A percentile compares a stretch with the other conserved stretches of the same genome.
phyloP scores from a whole-genome alignment of 441 rosid species.

The Populus hybrid region DNA sequence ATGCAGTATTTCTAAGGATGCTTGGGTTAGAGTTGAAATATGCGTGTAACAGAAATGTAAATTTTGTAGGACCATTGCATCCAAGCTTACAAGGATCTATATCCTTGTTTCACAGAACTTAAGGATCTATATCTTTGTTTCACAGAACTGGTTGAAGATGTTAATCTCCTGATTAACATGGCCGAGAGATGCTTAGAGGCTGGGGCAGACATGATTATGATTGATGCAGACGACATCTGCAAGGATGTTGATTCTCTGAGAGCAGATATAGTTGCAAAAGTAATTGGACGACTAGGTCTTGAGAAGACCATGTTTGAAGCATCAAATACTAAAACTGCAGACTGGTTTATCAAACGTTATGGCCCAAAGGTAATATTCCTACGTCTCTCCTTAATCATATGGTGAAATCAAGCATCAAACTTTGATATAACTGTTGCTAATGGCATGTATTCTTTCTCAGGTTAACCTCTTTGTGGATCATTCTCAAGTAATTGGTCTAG shows the following conservation, averaged over 20 bases:
- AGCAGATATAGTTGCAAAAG: constrained; percentile 74
- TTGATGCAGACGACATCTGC: constrained; percentile 87
- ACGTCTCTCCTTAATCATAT: neutral
- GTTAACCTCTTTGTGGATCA: constrained; percentile 93
- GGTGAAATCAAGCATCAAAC: neutral
- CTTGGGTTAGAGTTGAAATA: neutral
- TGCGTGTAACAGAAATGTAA: neutral
- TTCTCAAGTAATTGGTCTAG: constrained; percentile 80
- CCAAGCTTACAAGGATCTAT: neutral
- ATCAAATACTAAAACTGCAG: constrained; percentile 58
- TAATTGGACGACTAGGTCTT: constrained; percentile 79
- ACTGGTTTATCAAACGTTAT: constrained; percentile 76
- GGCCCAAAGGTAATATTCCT: constrained; percentile 61
- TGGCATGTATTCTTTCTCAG: constrained; percentile 36
- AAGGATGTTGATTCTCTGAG: constrained; percentile 66
- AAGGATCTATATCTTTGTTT: neutral
- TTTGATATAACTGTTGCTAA: neutral
- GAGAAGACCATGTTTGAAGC: constrained; percentile 98
- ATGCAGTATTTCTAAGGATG: neutral
- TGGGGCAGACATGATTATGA: constrained; percentile 92
- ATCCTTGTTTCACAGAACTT: constrained; percentile 37
- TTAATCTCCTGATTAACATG: constrained; percentile 74
- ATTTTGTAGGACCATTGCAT: neutral
- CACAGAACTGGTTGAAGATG: constrained; percentile 74
- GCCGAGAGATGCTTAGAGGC: constrained; percentile 97